These are phyloP conservation scores for Emmonsiellopsis sp. DNA, from an alignment of 2,329 filamentous ascomycete genomes.

Conservation along the genomic window DNA sequence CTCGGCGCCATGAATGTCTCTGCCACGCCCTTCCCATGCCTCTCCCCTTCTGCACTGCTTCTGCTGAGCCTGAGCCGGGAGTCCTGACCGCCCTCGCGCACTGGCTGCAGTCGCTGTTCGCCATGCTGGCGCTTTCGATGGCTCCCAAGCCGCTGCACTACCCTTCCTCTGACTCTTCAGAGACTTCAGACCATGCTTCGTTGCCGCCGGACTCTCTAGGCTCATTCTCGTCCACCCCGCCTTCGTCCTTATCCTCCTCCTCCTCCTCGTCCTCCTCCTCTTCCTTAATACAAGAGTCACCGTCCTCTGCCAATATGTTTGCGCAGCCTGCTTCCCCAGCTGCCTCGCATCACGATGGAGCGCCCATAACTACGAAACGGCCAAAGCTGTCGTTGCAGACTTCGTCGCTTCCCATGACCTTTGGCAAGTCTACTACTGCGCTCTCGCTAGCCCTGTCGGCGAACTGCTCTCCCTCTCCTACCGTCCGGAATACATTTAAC, in stretches of 20 bases:
- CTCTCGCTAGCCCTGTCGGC: slow-evolving; percentile 47
- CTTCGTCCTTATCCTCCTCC: neutral
- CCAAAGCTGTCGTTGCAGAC: slow-evolving; percentile 57
- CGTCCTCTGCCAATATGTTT: neutral
- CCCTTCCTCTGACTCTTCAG: neutral
- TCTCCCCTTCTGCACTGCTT: neutral
- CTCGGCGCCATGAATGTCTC: neutral
- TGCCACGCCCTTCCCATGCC: neutral
- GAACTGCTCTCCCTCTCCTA: slow-evolving; percentile 45
- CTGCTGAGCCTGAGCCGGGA: neutral
- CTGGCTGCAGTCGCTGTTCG: slow-evolving; percentile 1
- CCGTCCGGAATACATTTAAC: slow-evolving; percentile 52
- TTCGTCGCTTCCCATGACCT: slow-evolving; percentile 39
- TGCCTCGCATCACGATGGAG: neutral
- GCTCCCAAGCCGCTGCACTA: slow-evolving; percentile 3
- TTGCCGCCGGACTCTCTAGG: neutral
- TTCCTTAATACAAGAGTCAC: neutral
- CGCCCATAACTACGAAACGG: slow-evolving; percentile 23
- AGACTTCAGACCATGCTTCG: neutral
- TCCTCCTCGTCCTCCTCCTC: neutral
- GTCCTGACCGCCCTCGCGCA: neutral
- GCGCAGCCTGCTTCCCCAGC: neutral
- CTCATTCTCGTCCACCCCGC: neutral
- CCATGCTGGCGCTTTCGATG: slow-evolving; percentile 2
- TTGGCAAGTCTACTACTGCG: slow-evolving; percentile 45